phyloP scores from a whole-genome alignment of 495 filamentous ascomycete genomes.

The Podospora didyma region DNA sequence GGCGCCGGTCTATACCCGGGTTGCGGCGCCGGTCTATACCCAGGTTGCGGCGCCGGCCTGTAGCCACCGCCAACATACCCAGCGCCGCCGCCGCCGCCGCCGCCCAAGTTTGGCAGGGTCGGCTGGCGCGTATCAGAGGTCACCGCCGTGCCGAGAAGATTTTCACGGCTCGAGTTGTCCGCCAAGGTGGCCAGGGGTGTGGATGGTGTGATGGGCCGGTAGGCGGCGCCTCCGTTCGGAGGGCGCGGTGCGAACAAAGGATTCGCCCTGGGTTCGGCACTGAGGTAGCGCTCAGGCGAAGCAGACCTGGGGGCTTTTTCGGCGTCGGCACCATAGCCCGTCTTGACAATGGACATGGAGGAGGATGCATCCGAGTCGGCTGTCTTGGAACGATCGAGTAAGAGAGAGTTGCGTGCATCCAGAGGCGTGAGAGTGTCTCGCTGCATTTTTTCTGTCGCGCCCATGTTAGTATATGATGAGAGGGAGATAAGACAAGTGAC shows the following conservation, averaged over 20 bases:
- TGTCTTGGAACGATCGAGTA: conserved; percentile 50
- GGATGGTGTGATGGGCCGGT: conserved; percentile 31
- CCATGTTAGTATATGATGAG: conserved; percentile 8
- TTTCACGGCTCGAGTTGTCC: conserved; percentile 26
- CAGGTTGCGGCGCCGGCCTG: conserved; percentile 1
- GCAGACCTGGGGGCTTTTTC: conserved; percentile 17
- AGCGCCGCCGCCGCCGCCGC: conserved; percentile 10
- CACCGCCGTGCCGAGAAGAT: conserved; percentile 21
- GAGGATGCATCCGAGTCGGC: conserved; percentile 16
- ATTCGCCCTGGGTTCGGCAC: conserved; percentile 6
- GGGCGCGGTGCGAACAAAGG: conserved; percentile 12
- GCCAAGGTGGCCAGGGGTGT: conserved; percentile 5
- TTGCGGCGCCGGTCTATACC: neutral
- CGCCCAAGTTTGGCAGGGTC: conserved; percentile 26
- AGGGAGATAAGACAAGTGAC: neutral
- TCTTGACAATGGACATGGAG: conserved; percentile 30
- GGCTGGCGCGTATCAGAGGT: conserved; percentile 18
- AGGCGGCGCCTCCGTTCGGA: conserved; percentile 9
- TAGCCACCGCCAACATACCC: conserved; percentile 1
- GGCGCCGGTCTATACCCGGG: neutral
- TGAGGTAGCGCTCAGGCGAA: conserved; percentile 23
- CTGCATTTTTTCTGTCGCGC: conserved; percentile 65
- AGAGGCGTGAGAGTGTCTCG: conserved; percentile 85
- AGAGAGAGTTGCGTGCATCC: conserved; percentile 84
- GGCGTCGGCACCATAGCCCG: conserved; percentile 14